Evolutionary conservation across 805 yeast species (phyloP).

Genomic region (Saccharomyces kudriavzevii): DNA sequence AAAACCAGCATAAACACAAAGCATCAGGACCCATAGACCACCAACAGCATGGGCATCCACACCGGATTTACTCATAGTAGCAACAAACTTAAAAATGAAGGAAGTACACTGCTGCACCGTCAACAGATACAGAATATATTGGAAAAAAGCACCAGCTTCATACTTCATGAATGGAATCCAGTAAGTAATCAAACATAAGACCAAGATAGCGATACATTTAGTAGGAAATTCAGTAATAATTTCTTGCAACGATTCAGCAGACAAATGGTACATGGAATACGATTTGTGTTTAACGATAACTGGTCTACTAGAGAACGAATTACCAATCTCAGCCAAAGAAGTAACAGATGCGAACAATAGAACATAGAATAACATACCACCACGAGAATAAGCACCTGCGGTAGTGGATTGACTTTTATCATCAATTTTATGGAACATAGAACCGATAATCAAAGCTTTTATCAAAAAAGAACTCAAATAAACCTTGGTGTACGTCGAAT

Average conservation of each 20-base stretch:
- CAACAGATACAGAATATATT: conserved; percentile 38
- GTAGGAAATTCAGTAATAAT: conserved; percentile 51
- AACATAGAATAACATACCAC: conserved; percentile 56
- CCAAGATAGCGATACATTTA: conserved; percentile 41
- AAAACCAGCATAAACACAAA: conserved; percentile 51
- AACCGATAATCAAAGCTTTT: conserved; percentile 54
- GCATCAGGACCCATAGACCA: conserved; percentile 46
- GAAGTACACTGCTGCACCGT: conserved; percentile 46
- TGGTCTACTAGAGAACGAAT: conserved; percentile 52
- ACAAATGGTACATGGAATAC: conserved; percentile 53
- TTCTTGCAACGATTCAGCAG: conserved; percentile 55
- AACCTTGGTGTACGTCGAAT: conserved; percentile 46
- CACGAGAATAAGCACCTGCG: conserved; percentile 51
- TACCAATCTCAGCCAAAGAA: conserved; percentile 53
- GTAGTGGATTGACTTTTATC: conserved; percentile 35
- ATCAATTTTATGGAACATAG: conserved; percentile 47
- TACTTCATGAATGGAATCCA: conserved; percentile 46
- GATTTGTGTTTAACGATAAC: conserved; percentile 58
- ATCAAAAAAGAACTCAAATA: conserved; percentile 45
- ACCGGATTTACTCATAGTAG: conserved; percentile 45
- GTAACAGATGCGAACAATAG: conserved; percentile 53
- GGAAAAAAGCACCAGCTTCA: conserved; percentile 50
- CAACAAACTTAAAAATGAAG: conserved; percentile 45
- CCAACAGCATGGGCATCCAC: conserved; percentile 50
- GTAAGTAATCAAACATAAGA: conserved; percentile 41